phyloP scores from a whole-genome alignment of 305 asterid genomes.

The Withania somnifera region DNA sequence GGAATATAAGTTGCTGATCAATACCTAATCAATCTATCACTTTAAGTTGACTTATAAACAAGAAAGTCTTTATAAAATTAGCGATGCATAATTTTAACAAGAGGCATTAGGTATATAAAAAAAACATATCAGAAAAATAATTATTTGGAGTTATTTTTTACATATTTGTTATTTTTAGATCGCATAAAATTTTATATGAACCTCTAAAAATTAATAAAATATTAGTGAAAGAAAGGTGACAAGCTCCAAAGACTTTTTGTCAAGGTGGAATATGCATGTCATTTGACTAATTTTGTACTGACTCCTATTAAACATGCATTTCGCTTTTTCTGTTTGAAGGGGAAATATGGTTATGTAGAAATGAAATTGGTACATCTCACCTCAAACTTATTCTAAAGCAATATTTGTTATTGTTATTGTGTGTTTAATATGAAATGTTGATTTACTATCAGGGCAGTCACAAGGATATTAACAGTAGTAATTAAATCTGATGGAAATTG shows the following conservation, averaged over 20 bases:
- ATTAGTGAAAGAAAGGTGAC: not conserved
- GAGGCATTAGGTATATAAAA: too few species aligned
- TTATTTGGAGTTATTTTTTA: too few species aligned
- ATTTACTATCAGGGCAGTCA: not conserved
- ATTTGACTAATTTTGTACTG: not conserved
- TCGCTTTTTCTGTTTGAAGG: not conserved
- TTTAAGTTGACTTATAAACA: not conserved
- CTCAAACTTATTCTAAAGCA: not conserved
- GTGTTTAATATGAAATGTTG: not conserved
- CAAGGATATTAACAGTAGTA: too few species aligned
- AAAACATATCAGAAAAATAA: too few species aligned
- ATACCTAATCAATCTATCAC: not conserved
- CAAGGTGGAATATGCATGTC: not conserved
- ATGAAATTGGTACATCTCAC: not conserved
- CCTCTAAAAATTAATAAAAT: too few species aligned
- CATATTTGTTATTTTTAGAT: too few species aligned
- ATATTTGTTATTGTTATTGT: not conserved
- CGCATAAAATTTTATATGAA: too few species aligned
- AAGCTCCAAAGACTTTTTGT: not conserved
- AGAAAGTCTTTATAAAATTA: too few species aligned
- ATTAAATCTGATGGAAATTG: not conserved
- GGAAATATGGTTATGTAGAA: not conserved
- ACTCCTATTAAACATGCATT: too few species aligned
- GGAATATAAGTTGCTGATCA: not conserved
- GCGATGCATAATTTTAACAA: too few species aligned